Evolutionary conservation across 768 basidiomycete species (phyloP).

Genomic region (Lactifluus echinatus): DNA sequence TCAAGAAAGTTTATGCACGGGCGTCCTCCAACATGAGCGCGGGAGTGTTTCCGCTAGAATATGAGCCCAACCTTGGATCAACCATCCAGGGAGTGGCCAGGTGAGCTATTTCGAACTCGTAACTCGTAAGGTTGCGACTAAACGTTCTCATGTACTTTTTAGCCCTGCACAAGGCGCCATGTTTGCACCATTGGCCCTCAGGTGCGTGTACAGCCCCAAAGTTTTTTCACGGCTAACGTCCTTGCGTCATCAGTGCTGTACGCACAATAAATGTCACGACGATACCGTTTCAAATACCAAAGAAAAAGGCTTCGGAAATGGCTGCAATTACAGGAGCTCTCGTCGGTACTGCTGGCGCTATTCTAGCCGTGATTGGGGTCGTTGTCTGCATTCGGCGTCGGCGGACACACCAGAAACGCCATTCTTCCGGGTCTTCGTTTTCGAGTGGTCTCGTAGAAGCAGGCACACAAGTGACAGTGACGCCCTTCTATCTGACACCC

Average conservation of each 20-base stretch:
- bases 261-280: not conserved
- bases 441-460: not conserved
- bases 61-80: not conserved
- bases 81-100: slow-evolving; percentile 7
- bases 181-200: slow-evolving; percentile 22
- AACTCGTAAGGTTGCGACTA: not conserved
- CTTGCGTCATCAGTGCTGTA: not conserved
- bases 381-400: not conserved
- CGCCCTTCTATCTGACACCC: not conserved
- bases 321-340: slow-evolving; percentile 16
- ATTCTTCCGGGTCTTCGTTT: not conserved
- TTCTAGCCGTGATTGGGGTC: not conserved
- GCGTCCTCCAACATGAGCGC: not conserved
- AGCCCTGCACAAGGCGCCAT: slow-evolving; percentile 23
- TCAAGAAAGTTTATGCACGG: slow-evolving; percentile 3
- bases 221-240: not conserved
- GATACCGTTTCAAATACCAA: not conserved
- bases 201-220: slow-evolving; percentile 6
- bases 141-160: not conserved
- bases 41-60: slow-evolving; percentile 7
- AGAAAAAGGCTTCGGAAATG: no score
- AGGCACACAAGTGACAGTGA: not conserved
- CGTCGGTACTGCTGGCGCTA: slow-evolving; percentile 6
- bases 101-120: slow-evolving; percentile 1
- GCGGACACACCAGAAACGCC: not conserved